These are phyloP conservation scores for Exophiala mesophila DNA, from an alignment of 2,329 filamentous ascomycete species.

Conservation along the genomic window DNA sequence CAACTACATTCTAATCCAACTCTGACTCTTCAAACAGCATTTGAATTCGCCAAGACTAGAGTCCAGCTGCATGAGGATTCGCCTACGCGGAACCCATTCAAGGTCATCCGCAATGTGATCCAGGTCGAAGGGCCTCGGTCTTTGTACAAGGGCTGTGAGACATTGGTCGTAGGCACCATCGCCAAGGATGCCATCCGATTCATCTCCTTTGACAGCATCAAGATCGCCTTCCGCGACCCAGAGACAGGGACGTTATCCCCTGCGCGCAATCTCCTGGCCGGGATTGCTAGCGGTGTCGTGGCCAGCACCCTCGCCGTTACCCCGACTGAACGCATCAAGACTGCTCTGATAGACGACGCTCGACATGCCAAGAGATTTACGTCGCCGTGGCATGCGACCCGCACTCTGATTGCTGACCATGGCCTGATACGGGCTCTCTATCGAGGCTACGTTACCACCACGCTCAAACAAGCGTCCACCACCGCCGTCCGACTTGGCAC, in stretches of 20 bases:
- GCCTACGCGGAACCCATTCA: slow-evolving; percentile 53
- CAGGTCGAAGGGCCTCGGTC: slow-evolving; percentile 53
- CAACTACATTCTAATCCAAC: background rate
- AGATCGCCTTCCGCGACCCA: slow-evolving; percentile 46
- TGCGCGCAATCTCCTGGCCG: slow-evolving; percentile 54
- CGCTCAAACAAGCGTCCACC: slow-evolving; percentile 58
- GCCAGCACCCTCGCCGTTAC: slow-evolving; percentile 62
- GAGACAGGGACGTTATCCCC: slow-evolving; percentile 55
- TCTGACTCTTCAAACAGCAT: slow-evolving; percentile 37
- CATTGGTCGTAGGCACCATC: slow-evolving; percentile 56
- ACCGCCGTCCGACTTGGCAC: slow-evolving; percentile 59
- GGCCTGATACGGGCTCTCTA: slow-evolving; percentile 52
- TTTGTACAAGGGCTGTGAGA: slow-evolving; percentile 60
- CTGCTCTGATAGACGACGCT: slow-evolving; percentile 61
- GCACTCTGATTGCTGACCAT: slow-evolving; percentile 47
- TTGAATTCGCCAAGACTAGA: slow-evolving; percentile 64
- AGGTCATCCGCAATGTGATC: slow-evolving; percentile 52
- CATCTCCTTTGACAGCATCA: slow-evolving; percentile 62
- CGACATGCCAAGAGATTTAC: slow-evolving; percentile 44
- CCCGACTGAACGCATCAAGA: slow-evolving; percentile 65
- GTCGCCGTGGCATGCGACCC: slow-evolving; percentile 48
- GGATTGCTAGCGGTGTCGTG: slow-evolving; percentile 59
- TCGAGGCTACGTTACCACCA: slow-evolving; percentile 56
- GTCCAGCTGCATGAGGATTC: slow-evolving; percentile 49
- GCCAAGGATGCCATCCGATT: slow-evolving; percentile 64